These are phyloP conservation scores for Cytospora piceae DNA, from an alignment of 2,329 filamentous ascomycete genomes.

Conservation along the genomic window DNA sequence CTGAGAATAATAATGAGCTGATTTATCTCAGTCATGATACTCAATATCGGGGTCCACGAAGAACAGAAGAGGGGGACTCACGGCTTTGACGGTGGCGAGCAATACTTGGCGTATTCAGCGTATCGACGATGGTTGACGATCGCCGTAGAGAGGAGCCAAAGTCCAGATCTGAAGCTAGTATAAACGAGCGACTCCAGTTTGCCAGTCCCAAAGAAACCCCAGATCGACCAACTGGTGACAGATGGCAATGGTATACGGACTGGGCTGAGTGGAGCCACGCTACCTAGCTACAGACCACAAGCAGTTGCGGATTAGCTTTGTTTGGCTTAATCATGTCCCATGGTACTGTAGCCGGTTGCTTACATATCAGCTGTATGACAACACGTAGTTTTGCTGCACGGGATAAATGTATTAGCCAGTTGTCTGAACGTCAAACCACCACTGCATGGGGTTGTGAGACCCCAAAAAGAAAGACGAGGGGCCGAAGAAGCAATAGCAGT, in stretches of 20 bases:
- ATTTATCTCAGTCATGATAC: neutral
- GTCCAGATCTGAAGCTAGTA: conserved; percentile 22
- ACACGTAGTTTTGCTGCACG: too few relatives aligned
- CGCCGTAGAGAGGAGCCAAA: conserved; percentile 11
- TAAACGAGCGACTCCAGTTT: neutral
- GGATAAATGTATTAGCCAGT: too few relatives aligned
- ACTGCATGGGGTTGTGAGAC: neutral
- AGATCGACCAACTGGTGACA: too few relatives aligned
- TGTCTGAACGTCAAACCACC: neutral
- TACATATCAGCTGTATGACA: neutral
- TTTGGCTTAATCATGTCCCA: too few relatives aligned
- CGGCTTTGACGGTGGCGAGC: neutral
- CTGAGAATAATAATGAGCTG: neutral
- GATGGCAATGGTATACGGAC: too few relatives aligned
- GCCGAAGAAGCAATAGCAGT: neutral
- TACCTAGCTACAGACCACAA: too few relatives aligned
- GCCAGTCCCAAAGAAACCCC: too few relatives aligned
- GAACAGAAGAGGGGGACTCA: neutral
- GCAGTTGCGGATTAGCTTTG: too few relatives aligned
- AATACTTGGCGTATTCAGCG: neutral
- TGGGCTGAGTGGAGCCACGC: too few relatives aligned
- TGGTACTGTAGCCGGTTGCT: neutral
- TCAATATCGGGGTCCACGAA: neutral
- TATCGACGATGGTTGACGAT: conserved; percentile 24
- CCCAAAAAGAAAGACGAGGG: neutral